Percentiles rank a stretch among this genome's conserved stretches.
phyloP scores from a whole-genome alignment of 1,284 basidiomycete genomes.

The Austropuccinia psidii region DNA sequence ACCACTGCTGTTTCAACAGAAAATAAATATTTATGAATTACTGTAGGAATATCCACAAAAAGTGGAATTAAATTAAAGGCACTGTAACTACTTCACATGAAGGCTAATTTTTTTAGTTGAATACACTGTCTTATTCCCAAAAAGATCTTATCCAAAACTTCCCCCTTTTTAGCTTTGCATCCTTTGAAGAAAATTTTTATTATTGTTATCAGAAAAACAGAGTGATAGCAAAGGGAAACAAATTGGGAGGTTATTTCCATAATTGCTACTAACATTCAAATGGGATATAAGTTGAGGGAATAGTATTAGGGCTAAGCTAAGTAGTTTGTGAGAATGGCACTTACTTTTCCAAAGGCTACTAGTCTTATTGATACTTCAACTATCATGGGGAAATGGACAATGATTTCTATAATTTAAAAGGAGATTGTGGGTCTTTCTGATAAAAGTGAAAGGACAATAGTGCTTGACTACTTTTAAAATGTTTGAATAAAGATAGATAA shows the following conservation, averaged over 20 bases:
- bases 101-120: conserved; percentile 78
- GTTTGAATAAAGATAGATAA: neutral
- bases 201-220: conserved; percentile 72
- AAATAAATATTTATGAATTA: no score
- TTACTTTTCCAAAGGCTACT: conserved; percentile 77
- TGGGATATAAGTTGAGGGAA: neutral
- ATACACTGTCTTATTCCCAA: conserved; percentile 81
- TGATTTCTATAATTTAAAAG: conserved; percentile 82
- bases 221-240: conserved; percentile 75
- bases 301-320: neutral
- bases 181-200: conserved; percentile 73
- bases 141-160: conserved; percentile 77
- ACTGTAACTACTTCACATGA: conserved; percentile 85
- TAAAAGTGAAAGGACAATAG: conserved; percentile 74
- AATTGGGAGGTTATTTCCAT: conserved; percentile 83
- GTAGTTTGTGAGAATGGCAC: neutral
- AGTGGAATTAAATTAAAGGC: conserved; percentile 47
- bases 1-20: conserved; percentile 61
- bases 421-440: conserved; percentile 52
- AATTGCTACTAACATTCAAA: conserved; percentile 65
- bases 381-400: conserved; percentile 87
- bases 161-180: conserved; percentile 75
- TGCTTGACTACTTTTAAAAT: conserved; percentile 55
- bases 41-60: no score
- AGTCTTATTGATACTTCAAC: conserved; percentile 78